Base-by-base conservation (phyloP, 805 yeast genomes). In the Monosporozyma aerobia region DNA sequence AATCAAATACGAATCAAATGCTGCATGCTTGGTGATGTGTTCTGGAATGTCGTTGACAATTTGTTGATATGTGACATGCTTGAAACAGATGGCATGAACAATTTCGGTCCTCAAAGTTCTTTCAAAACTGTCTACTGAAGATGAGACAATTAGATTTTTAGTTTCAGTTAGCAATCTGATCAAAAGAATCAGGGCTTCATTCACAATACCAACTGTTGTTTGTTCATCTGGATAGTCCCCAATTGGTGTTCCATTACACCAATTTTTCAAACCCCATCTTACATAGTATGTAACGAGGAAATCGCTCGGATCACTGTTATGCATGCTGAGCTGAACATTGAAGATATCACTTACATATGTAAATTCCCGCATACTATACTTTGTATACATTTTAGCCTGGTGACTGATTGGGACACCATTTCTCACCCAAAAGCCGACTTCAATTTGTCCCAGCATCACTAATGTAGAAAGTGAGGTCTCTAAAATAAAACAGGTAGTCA, bases 401-500 rank as follows among this genome's bases (percentile, higher is more conserved):
- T 83, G 81, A 43, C 85, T 76, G 5, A 89, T 82, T 43, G 90
- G 84, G 54, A 80, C 77, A 0, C 99, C 99, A 68, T 92, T 92
- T 61, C 98, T 78, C 0, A 92, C 97, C 98, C 98, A 92, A 53
- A 85, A 78, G 0, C 97, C 97, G 0, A 86, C 82, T 55, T 87
- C 84, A 8, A 92, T 86, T 61, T 94, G 97, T 0, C 96, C 81
- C 57, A 88, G 69, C 8, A 87, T 68, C 0, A 87, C 96, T 30
- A 89, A 63, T 0, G 90, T 84, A 53, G 95, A 75, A 22, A 94
- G 66, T 0, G 97, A 85, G 56, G 85, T 83, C 57, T 89, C 96
- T 57, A 64, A 62, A 9, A 65, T 56, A 47, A 64, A 60, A 30
- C 64, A 27, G 9, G 59, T 53, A 27, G 53, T 47, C 16, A 60